phyloP scores from a whole-genome alignment of 805 yeast genomes.

The Saccharomycopsis capsularis region DNA sequence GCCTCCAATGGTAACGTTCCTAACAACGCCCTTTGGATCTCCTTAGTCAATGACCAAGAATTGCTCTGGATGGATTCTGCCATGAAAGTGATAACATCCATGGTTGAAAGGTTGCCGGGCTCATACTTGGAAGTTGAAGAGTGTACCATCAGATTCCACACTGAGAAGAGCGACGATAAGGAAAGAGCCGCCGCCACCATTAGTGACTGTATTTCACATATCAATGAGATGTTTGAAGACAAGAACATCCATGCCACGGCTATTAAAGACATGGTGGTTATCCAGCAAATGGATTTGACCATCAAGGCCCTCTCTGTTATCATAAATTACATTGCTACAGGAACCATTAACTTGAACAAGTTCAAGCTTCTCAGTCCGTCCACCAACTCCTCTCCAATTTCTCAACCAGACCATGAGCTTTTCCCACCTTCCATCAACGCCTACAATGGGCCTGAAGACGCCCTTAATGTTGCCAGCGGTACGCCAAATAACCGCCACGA shows the following conservation, averaged over 20 bases:
- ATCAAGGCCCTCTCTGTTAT: slow-evolving; percentile 51
- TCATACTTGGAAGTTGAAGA: slow-evolving; percentile 67
- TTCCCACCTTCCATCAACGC: neutral
- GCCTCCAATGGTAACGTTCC: too few relatives aligned
- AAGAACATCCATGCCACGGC: slow-evolving; percentile 71
- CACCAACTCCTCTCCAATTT: slow-evolving; percentile 23
- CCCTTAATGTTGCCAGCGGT: too few relatives aligned
- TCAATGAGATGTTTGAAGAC: slow-evolving; percentile 64
- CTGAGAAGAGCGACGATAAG: slow-evolving; percentile 56
- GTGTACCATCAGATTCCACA: slow-evolving; percentile 67
- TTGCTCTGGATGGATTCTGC: slow-evolving; percentile 57
- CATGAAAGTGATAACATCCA: slow-evolving; percentile 45
- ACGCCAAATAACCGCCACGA: too few relatives aligned
- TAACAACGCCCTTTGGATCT: slow-evolving; percentile 45
- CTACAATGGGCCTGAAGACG: too few relatives aligned
- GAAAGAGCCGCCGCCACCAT: slow-evolving; percentile 61
- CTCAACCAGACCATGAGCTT: slow-evolving; percentile 16
- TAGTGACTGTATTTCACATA: slow-evolving; percentile 81
- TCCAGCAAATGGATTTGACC: slow-evolving; percentile 58
- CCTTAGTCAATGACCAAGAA: slow-evolving; percentile 49
- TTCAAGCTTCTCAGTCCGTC: slow-evolving; percentile 27
- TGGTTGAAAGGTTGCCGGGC: slow-evolving; percentile 75
- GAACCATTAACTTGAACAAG: slow-evolving; percentile 22
- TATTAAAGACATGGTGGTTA: slow-evolving; percentile 59
- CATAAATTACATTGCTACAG: slow-evolving; percentile 32